Percentiles rank a stretch among this genome's conserved stretches.
Evolutionary conservation across 495 filamentous ascomycete genomes (phyloP).

Genomic region (Talaromyces stipitatus): DNA sequence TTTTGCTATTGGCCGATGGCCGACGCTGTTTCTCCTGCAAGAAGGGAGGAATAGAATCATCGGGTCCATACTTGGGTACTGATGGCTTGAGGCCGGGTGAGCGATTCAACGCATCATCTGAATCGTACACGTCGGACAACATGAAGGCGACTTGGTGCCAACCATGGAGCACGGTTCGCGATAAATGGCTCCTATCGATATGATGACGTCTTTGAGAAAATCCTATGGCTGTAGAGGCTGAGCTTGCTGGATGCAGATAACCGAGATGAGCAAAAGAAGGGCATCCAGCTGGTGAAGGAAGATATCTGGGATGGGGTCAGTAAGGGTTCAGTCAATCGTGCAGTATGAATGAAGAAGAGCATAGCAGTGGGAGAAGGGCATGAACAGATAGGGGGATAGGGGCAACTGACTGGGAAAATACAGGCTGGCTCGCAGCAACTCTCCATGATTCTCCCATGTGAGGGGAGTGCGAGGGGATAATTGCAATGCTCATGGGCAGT

Average conservation of each 20-base stretch:
- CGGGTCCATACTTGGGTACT: conserved; percentile 17
- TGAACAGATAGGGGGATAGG: not conserved
- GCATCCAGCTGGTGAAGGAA: not conserved
- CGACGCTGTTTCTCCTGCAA: conserved; percentile 13
- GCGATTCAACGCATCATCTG: conserved; percentile 32
- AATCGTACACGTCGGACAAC: conserved; percentile 34
- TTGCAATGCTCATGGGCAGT: not conserved
- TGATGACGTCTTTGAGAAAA: not conserved
- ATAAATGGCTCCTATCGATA: not conserved
- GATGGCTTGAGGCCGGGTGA: conserved; percentile 16
- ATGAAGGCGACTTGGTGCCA: conserved; percentile 22
- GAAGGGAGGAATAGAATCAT: conserved; percentile 17
- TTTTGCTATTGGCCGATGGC: conserved; percentile 11
- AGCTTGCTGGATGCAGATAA: not conserved
- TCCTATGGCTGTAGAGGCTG: not conserved
- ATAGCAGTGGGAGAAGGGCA: not conserved
- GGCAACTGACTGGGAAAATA: not conserved
- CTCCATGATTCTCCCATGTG: not conserved
- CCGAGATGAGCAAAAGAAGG: not conserved
- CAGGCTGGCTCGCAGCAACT: not conserved
- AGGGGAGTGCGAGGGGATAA: not conserved
- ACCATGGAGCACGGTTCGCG: not conserved
- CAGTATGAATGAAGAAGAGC: not conserved
- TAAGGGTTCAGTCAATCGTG: not conserved
- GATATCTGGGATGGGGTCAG: not conserved